Percentiles rank a stretch among this genome's conserved stretches.
Conservation (phyloP, 768 basidiomycete species). For the Scleroderma citrinum region DNA sequence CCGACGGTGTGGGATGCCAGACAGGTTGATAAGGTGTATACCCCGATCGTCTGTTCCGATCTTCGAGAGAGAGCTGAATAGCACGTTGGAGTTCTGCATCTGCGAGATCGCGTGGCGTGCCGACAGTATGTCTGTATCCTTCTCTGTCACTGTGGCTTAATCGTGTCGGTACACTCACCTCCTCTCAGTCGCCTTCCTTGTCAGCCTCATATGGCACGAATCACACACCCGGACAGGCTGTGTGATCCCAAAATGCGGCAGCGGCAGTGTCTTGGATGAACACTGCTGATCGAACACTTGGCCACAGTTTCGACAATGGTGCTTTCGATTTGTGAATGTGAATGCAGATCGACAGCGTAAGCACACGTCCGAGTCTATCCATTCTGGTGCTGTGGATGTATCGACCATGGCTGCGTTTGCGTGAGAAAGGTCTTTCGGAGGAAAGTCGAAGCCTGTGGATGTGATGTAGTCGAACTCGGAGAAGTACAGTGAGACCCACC, state of each 20-base stretch:
- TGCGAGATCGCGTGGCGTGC: slow-evolving; percentile 54
- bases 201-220: slow-evolving; percentile 74
- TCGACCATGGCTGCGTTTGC: slow-evolving; percentile 84
- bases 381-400: slow-evolving; percentile 89
- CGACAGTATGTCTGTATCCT: slow-evolving; percentile 49
- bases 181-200: slow-evolving; percentile 54
- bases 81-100: slow-evolving; percentile 92
- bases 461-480: neutral
- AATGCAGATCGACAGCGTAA: slow-evolving; percentile 88
- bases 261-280: slow-evolving; percentile 73
- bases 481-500: slow-evolving; percentile 40
- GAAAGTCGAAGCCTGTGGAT: slow-evolving; percentile 69
- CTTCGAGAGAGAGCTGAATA: slow-evolving; percentile 85
- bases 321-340: slow-evolving; percentile 93
- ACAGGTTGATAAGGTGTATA: slow-evolving; percentile 63
- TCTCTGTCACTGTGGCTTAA: slow-evolving; percentile 30
- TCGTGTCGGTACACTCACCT: slow-evolving; percentile 32
- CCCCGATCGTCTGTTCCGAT: slow-evolving; percentile 56
- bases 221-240: slow-evolving; percentile 95
- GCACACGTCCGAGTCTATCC: slow-evolving; percentile 96
- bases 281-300: slow-evolving; percentile 94
- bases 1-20: slow-evolving; percentile 50
- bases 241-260: slow-evolving; percentile 91
- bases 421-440: slow-evolving; percentile 65
- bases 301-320: slow-evolving; percentile 98